phyloP scores from a whole-genome alignment of 2,329 filamentous ascomycete genomes.

The Seiridium unicorne region DNA sequence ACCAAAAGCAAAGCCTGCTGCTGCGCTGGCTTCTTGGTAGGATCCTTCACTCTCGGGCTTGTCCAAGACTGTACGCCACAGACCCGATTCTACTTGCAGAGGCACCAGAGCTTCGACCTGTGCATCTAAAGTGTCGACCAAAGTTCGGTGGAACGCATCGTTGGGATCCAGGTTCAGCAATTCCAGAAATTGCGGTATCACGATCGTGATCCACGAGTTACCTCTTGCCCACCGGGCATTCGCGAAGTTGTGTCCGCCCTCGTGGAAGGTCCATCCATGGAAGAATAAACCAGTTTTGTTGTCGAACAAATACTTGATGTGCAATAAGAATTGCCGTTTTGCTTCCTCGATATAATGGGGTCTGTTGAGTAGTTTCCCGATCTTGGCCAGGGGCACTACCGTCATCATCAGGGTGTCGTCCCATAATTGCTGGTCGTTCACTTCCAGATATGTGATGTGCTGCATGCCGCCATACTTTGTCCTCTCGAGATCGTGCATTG shows the following conservation, averaged over 20 bases:
- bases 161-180: constrained; percentile 61
- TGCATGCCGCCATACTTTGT: constrained; percentile 73
- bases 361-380: constrained; percentile 66
- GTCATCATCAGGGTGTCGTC: constrained; percentile 90
- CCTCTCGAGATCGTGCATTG: constrained; percentile 71
- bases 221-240: constrained; percentile 57
- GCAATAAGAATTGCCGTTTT: constrained; percentile 73
- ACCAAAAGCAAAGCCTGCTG: constrained; percentile 78
- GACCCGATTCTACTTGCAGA: constrained; percentile 60
- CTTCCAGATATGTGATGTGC: constrained; percentile 70
- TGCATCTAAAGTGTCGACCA: constrained; percentile 63
- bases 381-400: constrained; percentile 76
- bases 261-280: constrained; percentile 78
- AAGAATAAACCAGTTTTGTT: constrained; percentile 71
- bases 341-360: constrained; percentile 76
- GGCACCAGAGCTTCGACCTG: constrained; percentile 65
- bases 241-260: constrained; percentile 63
- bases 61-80: constrained; percentile 76
- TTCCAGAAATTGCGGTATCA: constrained; percentile 79
- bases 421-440: constrained; percentile 76
- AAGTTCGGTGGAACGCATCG: constrained; percentile 60
- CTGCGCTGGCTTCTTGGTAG: constrained; percentile 75
- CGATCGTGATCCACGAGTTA: constrained; percentile 78
- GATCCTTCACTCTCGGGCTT: constrained; percentile 64
- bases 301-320: constrained; percentile 78